Percentiles rank a stretch among this genome's conserved stretches.
Evolutionary conservation across 2,329 filamentous ascomycete species (phyloP).

Genomic region (Cytospora piceae): DNA sequence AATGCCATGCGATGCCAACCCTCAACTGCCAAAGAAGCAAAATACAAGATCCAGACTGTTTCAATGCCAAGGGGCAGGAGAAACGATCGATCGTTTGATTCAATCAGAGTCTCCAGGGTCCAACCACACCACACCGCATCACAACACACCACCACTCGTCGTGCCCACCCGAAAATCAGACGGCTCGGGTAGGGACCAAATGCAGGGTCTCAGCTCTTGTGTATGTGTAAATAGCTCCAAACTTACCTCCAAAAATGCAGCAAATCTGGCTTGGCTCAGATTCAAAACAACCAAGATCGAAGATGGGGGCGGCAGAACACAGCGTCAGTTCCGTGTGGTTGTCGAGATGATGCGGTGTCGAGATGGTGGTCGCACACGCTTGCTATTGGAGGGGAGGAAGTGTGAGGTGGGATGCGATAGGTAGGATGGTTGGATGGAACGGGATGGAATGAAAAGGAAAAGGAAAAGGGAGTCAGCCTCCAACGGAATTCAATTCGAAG

Average conservation of each 20-base stretch:
- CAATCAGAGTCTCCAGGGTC: conserved; percentile 18
- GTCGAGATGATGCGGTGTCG: not conserved
- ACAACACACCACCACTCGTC: not conserved
- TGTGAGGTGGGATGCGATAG: not conserved
- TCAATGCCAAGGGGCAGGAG: not conserved
- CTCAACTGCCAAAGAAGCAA: not conserved
- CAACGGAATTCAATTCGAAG: not conserved
- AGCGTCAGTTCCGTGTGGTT: not conserved
- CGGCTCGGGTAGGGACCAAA: conserved; percentile 1
- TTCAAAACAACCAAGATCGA: not conserved
- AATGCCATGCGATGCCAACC: not conserved
- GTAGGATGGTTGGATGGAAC: not conserved
- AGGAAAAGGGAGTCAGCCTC: not conserved
- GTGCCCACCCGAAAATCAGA: not conserved
- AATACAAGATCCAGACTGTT: not conserved
- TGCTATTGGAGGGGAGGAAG: not conserved
- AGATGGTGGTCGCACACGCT: not conserved
- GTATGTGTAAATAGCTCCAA: not conserved
- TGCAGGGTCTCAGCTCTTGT: no score
- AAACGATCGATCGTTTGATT: not conserved
- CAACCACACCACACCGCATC: conserved; percentile 14
- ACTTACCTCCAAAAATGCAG: conserved; percentile 15
- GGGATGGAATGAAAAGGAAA: not conserved
- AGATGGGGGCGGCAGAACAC: not conserved
- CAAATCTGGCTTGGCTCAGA: not conserved